Base-by-base conservation (phyloP, 306 rosid species). In the Cajanus cajan region DNA sequence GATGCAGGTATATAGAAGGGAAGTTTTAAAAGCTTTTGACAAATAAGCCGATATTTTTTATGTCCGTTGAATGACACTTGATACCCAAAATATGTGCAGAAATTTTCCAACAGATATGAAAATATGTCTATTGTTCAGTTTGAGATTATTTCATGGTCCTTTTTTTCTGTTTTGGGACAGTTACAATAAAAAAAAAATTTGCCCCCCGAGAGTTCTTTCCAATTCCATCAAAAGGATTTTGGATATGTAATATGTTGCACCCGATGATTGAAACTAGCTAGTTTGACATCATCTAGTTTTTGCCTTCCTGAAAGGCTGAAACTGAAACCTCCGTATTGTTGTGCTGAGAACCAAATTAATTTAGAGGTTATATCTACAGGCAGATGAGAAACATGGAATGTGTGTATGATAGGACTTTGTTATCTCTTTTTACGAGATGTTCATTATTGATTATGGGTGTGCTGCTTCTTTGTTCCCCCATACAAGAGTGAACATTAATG, bases 311-410 rank as follows among this genome's bases (percentile, higher is more conserved):
- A n/a, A n/a, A n/a, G n/a, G n/a, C n/a, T n/a, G n/a, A n/a, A n/a
- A 73, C 47, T 37, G 81, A 87, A 25, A 81, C 36, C 47, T 65
- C 37, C 28, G 66, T 78, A 39, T 43, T 70, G 74, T 74, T 78
- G 34, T 74, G 85, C 71, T 37, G 80, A 69, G 74, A 50, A 15
- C 15, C n/a, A 43, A 57, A 24, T 54, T 19, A 57, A 10, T 54
- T 19, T 52, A 52, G 12, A 19, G 2, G 44, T 43, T 57, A 57
- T 1, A 11, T 59, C 13, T 62, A 28, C 11, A 28, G 1, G 15
- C 78, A 47, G 87, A 76, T 24, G 80, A 77, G 62, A 82, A 69
- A 45, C 74, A 19, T 66, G 78, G 65, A 82, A 87, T 64, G 84
- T 5, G 48, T 8, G 31, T 8, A 36, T 16, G 18, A 16, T 33